These are phyloP conservation scores for Malus hybrid DNA, from an alignment of 331 rosid genomes.

Conservation along the genomic window DNA sequence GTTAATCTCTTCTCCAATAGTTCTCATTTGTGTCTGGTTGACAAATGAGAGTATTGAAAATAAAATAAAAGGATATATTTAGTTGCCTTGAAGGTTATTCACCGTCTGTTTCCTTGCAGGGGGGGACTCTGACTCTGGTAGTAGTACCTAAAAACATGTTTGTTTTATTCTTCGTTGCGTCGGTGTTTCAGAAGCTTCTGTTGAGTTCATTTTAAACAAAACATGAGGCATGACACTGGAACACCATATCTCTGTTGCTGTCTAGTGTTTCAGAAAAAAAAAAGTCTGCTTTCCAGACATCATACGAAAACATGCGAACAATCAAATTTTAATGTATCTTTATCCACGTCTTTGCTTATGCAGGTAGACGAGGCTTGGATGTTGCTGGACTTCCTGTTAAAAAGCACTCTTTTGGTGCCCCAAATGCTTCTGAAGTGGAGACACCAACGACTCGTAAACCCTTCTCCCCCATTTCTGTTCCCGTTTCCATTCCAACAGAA, in stretches of 20 bases:
- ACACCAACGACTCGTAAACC: conserved; percentile 57
- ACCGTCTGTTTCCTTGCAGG: neutral
- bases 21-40: no score
- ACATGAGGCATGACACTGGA: neutral
- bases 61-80: neutral
- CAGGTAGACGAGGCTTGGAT: conserved; percentile 63
- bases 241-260: neutral
- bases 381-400: conserved; percentile 41
- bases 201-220: neutral
- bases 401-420: conserved; percentile 45
- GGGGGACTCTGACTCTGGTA: neutral
- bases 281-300: neutral
- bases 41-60: neutral
- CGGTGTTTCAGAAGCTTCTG: neutral
- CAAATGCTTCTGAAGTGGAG: conserved; percentile 35
- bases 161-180: conserved; percentile 1
- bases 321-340: neutral
- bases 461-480: conserved; percentile 58
- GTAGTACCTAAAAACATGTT: neutral
- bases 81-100: neutral
- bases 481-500: conserved; percentile 34
- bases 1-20: no score
- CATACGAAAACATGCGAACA: neutral
- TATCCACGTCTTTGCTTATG: conserved; percentile 8
- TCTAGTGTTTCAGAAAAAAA: neutral